A percentile compares a stretch with the other conserved stretches of the same genome.
These are phyloP conservation scores for Ilex aquifolium DNA, from an alignment of 257 asterid genomes.

Conservation along the genomic window DNA sequence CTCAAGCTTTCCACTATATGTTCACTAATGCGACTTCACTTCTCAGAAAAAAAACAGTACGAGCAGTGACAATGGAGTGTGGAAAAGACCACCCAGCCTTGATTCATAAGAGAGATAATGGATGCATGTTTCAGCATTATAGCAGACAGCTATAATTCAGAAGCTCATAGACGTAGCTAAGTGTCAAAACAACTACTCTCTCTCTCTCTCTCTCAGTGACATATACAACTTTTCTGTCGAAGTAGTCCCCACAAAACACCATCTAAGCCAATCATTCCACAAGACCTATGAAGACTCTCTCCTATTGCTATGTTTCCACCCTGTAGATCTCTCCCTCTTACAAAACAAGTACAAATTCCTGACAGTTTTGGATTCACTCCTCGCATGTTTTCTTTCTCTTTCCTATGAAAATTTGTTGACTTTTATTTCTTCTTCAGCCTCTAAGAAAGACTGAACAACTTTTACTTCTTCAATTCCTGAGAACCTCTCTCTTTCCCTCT, in stretches of 20 bases:
- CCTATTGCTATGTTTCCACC: conserved; percentile 10
- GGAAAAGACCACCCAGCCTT: too few species aligned
- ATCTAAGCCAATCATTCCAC: conserved; percentile 48
- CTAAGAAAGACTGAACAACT: neutral
- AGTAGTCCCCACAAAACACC: conserved; percentile 37
- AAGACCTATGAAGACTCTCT: conserved; percentile 9
- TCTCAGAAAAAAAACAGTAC: too few species aligned
- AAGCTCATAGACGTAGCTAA: too few species aligned
- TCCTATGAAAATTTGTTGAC: neutral
- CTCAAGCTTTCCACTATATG: too few species aligned
- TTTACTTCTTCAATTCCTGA: neutral
- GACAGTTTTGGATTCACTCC: conserved; percentile 4
- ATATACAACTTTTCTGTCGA: conserved; percentile 15
- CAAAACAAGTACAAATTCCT: conserved; percentile 8
- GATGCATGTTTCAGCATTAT: too few species aligned
- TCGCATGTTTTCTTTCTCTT: neutral
- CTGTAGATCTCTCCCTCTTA: conserved; percentile 15
- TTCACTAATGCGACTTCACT: too few species aligned
- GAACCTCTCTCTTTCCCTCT: neutral
- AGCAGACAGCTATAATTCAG: too few species aligned
- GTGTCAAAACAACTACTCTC: neutral
- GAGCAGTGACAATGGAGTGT: too few species aligned
- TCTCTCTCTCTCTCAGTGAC: neutral
- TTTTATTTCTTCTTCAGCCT: neutral
- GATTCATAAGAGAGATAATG: too few species aligned